These are phyloP conservation scores for Solioccasus polychromus DNA, from an alignment of 768 basidiomycete species.

Conservation along the genomic window DNA sequence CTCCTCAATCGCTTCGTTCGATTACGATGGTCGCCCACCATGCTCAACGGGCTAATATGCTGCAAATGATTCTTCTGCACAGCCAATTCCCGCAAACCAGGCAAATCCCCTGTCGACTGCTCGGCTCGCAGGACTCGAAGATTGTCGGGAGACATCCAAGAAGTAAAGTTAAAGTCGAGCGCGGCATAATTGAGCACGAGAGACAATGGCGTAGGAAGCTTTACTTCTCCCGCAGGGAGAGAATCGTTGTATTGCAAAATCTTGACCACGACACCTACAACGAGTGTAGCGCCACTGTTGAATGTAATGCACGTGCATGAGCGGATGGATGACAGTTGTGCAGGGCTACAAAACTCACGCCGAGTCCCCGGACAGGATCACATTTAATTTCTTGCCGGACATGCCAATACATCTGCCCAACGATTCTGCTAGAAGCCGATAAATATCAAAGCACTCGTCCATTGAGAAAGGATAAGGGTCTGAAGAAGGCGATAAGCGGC, in stretches of 20 bases:
- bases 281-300: conserved; percentile 82
- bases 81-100: conserved; percentile 65
- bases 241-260: conserved; percentile 63
- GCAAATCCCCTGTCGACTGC: conserved; percentile 79
- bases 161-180: conserved; percentile 96
- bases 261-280: conserved; percentile 80
- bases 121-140: conserved; percentile 83
- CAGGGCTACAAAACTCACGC: conserved; percentile 60
- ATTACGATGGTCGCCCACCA: conserved; percentile 70
- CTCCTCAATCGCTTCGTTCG: conserved; percentile 44
- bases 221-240: conserved; percentile 30
- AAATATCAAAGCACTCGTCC: conserved; percentile 92
- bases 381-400: conserved; percentile 73
- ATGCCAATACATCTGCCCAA: conserved; percentile 82
- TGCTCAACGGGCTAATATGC: conserved; percentile 86
- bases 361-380: conserved; percentile 91
- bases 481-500: conserved; percentile 27
- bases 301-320: conserved; percentile 12
- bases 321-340: background rate
- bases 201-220: conserved; percentile 71
- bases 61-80: conserved; percentile 86
- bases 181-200: conserved; percentile 89
- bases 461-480: conserved; percentile 98
- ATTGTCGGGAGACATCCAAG: conserved; percentile 90
- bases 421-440: conserved; percentile 76